phyloP scores from a whole-genome alignment of 139 green algal genomes.

The Chlorella sp. region DNA sequence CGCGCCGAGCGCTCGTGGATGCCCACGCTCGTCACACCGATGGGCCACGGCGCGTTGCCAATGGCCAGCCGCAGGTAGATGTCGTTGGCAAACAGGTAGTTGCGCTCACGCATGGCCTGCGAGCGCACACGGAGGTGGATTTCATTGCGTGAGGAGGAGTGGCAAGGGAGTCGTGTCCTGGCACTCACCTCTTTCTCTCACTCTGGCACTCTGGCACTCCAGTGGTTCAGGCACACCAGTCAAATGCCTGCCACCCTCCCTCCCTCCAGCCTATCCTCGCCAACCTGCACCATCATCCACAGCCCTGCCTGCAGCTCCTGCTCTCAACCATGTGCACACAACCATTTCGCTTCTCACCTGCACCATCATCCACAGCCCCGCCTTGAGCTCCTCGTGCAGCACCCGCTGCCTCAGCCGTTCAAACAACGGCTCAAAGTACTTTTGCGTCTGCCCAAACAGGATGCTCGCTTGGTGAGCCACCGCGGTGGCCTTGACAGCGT shows the following conservation, averaged over 20 bases:
- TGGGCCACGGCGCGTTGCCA: conserved; percentile 95
- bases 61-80: conserved; percentile 94
- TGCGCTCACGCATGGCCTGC: conserved; percentile 66
- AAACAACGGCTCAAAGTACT: conserved; percentile 85
- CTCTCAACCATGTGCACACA: too few relatives aligned
- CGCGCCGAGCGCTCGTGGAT: conserved; percentile 90
- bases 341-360: too few relatives aligned
- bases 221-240: too few relatives aligned
- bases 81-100: conserved; percentile 94
- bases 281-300: too few relatives aligned
- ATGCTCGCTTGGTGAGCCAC: conserved; percentile 54
- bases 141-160: too few relatives aligned
- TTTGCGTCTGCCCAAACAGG: conserved; percentile 70
- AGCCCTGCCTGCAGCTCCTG: too few relatives aligned
- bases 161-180: too few relatives aligned
- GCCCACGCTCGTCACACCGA: conserved; percentile 75
- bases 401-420: conserved; percentile 53
- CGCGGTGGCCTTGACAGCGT: conserved; percentile 29
- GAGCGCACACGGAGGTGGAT: background rate
- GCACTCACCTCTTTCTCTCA: too few relatives aligned
- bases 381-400: conserved; percentile 64
- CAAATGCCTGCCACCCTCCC: too few relatives aligned
- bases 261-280: too few relatives aligned
- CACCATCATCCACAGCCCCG: conserved; percentile 62
- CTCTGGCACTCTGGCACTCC: too few relatives aligned